Base-by-base conservation (phyloP, 306 rosid genomes). In the Castanea crenata region DNA sequence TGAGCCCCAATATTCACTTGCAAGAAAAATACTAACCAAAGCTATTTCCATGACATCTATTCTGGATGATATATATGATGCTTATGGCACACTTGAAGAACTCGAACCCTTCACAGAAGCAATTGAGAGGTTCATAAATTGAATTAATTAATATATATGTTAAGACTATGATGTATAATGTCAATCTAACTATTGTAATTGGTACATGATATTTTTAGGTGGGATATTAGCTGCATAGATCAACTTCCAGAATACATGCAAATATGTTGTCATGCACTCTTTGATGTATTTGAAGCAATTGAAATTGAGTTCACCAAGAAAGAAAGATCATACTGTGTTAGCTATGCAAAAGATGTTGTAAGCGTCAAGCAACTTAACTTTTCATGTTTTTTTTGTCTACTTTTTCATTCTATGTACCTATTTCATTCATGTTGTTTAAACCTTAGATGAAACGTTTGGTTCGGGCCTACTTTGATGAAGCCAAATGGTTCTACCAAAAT, bases 21-120 rank as follows among this genome's bases (percentile, higher is more conserved):
- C 61, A 5, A 82, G 96, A 69, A 74, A 16, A 18, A 71, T 86
- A 0, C 1, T 81, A 46, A 74, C 64, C 11, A 87, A 86, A 63
- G 25, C 56, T 0, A 38, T 62, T 2, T 75, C 72, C 2, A 31
- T 82, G 19, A 3, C 38, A 29, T 64, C 90, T 3, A 41, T 77
- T 0, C 35, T 91, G 31, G 90, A 89, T 70, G 91, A 87, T 58
- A 76, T 76, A 7, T 91, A 89, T 54, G 96, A 89, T 35, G 84
- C 63, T 2, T 86, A 78, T 70, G 93, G 91, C 8, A 86, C 90
- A 18, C 16, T 84, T 14, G 89, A 88, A 23, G 96, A 91, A 8
- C 79, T 91, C 1, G 81, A 61, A 21, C 54, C 79, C 41, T 78
- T 91, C 23, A 89, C 87, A 1, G 14, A 61, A 16, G 92, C 88